Conservation (phyloP, 2,329 filamentous ascomycete genomes). For the Beauveria scarabaeidicola region DNA sequence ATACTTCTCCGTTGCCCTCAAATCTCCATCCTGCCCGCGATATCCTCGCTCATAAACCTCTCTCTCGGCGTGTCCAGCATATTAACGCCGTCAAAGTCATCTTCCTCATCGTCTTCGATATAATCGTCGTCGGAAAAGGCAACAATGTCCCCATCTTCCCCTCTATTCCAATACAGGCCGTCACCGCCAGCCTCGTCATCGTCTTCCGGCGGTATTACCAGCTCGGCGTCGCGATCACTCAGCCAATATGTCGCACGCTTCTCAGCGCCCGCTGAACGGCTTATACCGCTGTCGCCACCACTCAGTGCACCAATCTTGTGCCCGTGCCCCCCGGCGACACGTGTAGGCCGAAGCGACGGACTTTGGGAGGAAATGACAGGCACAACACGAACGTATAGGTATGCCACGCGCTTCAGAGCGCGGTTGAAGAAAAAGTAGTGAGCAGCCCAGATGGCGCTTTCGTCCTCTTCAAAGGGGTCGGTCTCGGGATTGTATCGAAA, state of each 20-base stretch:
- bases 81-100: constrained; percentile 33
- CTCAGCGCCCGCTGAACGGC: constrained; percentile 19
- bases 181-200: constrained; percentile 44
- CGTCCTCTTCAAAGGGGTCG: constrained; percentile 85
- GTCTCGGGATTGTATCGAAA: constrained; percentile 86
- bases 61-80: constrained; percentile 35
- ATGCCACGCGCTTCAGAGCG: constrained; percentile 81
- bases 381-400: constrained; percentile 85
- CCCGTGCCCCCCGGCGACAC: constrained; percentile 20
- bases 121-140: constrained; percentile 44
- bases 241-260: constrained; percentile 89
- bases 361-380: constrained; percentile 61
- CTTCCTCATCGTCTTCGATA: constrained; percentile 38
- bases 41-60: constrained; percentile 53
- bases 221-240: constrained; percentile 52
- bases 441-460: constrained; percentile 87
- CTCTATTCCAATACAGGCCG: constrained; percentile 48
- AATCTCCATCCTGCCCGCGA: constrained; percentile 55
- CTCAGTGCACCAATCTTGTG: constrained; percentile 8
- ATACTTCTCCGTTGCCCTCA: constrained; percentile 22
- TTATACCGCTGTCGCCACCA: constrained; percentile 7
- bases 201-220: constrained; percentile 34
- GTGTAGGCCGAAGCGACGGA: constrained; percentile 35
- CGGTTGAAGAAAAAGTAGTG: constrained; percentile 99
- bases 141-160: constrained; percentile 49